Evolutionary conservation across 2,329 filamentous ascomycete genomes (phyloP), one percentile per base, ranked within the genome.

Genomic region (Cladosporium colombiae): DNA sequence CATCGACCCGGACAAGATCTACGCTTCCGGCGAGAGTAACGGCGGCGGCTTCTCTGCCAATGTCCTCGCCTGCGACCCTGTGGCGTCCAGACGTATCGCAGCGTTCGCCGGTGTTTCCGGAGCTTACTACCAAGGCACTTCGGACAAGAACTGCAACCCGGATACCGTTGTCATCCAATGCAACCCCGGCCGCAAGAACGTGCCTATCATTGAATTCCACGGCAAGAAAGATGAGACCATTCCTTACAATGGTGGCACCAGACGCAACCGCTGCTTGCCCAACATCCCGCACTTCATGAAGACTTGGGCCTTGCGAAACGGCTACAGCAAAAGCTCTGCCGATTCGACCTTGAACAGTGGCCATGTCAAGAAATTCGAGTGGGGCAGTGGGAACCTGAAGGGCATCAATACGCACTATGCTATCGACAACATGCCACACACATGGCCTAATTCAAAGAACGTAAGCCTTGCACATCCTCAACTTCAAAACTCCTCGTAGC

Each of bases 21-120:
- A 81, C 65, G 77, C 77, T 14, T 74, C 77, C 0, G 81, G 81
- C 62, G 84, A 86, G 68, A 86, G 78, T 69, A 84, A 86, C 55
- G 84, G 83, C 5, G 85, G 82, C 3, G 84, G 79, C 13, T 66
- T 69, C 46, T 79, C 81, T 21, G 78, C 78, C 10, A 79, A 76
- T 27, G 68, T 79, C 2, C 79, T 84, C 8, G 81, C 82, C 5
- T 84, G 81, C 70, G 76, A 82, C 58, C 66, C 75, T 0, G 70
- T 69, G 1, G 75, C 79, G 3, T 79, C 79, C 1, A 73, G 70
- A 14, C 73, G 76, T 3, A 79, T 84, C 55, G 81, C 82, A n/a
- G 82, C 81, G 0, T 84, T 84, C 65, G 81, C 80, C 1, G 74
- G 78, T 0, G 78, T 80, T 16, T 80, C 80, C 1, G 82, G 79